A percentile compares a stretch with the other conserved stretches of the same genome.
Evolutionary conservation across 78 protist genomes (phyloP).

Genomic region (Dictyostelium discoideum): DNA sequence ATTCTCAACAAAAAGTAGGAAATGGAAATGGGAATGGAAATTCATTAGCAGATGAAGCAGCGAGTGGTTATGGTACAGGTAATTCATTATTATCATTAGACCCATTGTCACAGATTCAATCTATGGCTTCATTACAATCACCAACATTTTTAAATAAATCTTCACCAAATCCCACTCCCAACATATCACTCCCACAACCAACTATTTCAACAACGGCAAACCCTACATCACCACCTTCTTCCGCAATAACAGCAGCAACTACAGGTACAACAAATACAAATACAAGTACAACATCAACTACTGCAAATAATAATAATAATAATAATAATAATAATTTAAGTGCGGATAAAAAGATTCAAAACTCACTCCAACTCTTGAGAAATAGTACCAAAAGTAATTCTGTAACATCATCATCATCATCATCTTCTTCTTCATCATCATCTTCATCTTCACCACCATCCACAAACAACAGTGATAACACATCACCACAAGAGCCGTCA

Average conservation of each 20-base stretch:
- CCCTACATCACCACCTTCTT: not conserved
- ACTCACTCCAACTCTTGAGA: slow-evolving; percentile 11
- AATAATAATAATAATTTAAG: not conserved
- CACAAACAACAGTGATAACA: not conserved
- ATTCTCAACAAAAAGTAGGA: not conserved
- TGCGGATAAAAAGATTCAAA: slow-evolving; percentile 45
- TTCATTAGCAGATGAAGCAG: not conserved
- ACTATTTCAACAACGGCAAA: not conserved
- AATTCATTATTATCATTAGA: not conserved
- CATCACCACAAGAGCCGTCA: not conserved
- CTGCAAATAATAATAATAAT: not conserved
- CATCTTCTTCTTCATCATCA: not conserved
- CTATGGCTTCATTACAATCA: slow-evolving; percentile 23
- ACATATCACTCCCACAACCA: not conserved
- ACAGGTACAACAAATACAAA: not conserved
- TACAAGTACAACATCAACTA: not conserved
- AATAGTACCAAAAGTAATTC: not conserved
- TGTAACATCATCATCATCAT: not conserved
- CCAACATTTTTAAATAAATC: not conserved
- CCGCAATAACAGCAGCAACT: not conserved
- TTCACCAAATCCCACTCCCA: not conserved
- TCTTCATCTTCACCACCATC: not conserved
- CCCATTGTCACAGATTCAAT: slow-evolving; percentile 21
- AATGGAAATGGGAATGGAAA: not conserved
- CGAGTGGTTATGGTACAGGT: not conserved